phyloP scores from a whole-genome alignment of 2,329 filamentous ascomycete genomes.

The Exophiala phaeomuriformis region DNA sequence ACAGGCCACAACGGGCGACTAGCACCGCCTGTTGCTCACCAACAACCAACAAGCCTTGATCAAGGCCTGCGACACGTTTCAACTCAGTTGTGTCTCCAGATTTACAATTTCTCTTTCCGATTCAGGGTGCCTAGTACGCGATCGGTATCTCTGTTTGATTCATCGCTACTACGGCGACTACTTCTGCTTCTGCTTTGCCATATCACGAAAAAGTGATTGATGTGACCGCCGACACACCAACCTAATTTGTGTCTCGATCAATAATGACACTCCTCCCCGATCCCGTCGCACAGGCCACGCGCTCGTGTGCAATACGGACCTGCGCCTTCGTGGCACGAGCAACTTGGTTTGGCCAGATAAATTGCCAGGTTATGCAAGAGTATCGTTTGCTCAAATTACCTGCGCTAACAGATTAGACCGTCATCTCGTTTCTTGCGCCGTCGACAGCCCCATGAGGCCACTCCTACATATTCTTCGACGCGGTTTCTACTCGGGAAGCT shows the following conservation, averaged over 20 bases:
- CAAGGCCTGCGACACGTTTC: slow-evolving; percentile 17
- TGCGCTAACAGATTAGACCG: neutral
- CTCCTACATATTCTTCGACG: neutral
- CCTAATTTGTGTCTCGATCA: neutral
- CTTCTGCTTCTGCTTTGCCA: no score
- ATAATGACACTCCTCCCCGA: neutral
- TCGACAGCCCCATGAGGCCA: neutral
- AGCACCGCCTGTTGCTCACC: neutral
- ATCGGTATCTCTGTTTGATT: neutral
- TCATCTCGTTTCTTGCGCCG: neutral
- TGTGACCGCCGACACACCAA: neutral
- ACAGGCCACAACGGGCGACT: neutral
- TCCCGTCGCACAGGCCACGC: slow-evolving; percentile 14
- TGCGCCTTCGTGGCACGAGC: slow-evolving; percentile 14
- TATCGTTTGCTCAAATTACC: neutral
- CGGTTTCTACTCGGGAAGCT: slow-evolving; percentile 1
- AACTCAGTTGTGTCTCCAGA: slow-evolving; percentile 15
- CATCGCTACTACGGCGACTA: neutral
- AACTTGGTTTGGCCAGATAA: slow-evolving; percentile 6
- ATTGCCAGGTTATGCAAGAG: neutral
- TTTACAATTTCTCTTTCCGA: slow-evolving; percentile 5
- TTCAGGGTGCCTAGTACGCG: neutral
- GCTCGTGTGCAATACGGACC: slow-evolving; percentile 3
- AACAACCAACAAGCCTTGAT: slow-evolving; percentile 1
- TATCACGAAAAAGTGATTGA: no score